phyloP scores from a whole-genome alignment of 306 rosid species.

The Prunus kanzakura region DNA sequence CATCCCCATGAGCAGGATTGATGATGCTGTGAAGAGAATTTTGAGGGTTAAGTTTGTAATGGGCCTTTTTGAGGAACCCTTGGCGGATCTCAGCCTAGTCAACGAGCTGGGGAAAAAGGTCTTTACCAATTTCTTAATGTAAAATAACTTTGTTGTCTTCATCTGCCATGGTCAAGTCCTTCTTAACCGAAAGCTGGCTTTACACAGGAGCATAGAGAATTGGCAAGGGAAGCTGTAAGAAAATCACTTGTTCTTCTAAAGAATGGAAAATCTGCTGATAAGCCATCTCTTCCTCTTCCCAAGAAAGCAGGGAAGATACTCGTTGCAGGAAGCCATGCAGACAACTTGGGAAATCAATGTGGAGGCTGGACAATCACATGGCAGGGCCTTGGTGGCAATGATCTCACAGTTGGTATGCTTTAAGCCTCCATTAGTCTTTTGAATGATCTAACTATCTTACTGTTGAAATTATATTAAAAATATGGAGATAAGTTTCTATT shows the following conservation, averaged over 20 bases:
- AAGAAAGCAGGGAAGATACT: conserved; percentile 71
- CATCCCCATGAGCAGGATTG: conserved; percentile 69
- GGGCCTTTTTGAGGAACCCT: conserved; percentile 83
- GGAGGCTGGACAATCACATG: conserved; percentile 99
- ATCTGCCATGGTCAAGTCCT: neutral
- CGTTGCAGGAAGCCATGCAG: conserved; percentile 86
- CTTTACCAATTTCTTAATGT: neutral
- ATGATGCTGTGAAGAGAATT: conserved; percentile 79
- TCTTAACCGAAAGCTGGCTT: neutral
- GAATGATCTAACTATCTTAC: neutral
- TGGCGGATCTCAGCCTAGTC: conserved; percentile 61
- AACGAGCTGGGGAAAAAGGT: conserved; percentile 76
- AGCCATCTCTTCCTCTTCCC: conserved; percentile 87
- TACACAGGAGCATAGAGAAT: conserved; percentile 77
- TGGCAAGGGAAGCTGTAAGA: conserved; percentile 93
- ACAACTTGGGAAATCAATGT: conserved; percentile 86
- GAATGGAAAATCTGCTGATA: conserved; percentile 56
- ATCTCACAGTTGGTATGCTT: conserved; percentile 64
- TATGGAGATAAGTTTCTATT: neutral
- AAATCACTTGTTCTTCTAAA: conserved; percentile 81
- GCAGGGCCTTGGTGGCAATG: conserved; percentile 82
- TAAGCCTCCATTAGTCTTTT: neutral
- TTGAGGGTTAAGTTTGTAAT: conserved; percentile 68
- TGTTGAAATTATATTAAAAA: neutral
- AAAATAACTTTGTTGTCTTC: neutral